Conservation (phyloP, 2,329 filamentous ascomycete species). For the Ciborinia camelliae region DNA sequence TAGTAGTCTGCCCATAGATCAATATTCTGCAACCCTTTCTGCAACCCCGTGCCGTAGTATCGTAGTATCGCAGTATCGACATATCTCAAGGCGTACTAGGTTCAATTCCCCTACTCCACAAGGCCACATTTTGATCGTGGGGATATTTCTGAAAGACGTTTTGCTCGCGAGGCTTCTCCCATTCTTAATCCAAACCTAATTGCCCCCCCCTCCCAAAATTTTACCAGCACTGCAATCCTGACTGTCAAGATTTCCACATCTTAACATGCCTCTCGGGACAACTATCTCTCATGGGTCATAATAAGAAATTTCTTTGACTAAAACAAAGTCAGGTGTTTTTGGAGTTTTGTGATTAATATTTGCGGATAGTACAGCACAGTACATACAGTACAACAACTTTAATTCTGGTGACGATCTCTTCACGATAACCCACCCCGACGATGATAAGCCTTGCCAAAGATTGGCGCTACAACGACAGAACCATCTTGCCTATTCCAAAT, state of each 20-base stretch:
- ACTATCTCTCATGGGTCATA: neutral
- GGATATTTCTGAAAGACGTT: constrained; percentile 13
- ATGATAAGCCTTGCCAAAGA: constrained; percentile 30
- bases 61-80: too few relatives aligned
- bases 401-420: constrained; percentile 12
- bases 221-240: neutral
- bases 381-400: constrained; percentile 7
- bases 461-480: constrained; percentile 21
- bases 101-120: neutral
- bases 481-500: neutral
- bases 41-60: neutral
- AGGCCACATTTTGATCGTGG: constrained; percentile 2
- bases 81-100: neutral
- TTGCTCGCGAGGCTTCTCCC: neutral
- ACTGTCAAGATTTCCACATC: constrained; percentile 5
- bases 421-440: constrained; percentile 21
- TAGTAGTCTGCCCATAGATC: constrained; percentile 4
- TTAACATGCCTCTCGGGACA: neutral
- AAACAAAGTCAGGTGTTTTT: constrained; percentile 11
- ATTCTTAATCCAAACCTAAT: neutral
- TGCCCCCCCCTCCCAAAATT: neutral
- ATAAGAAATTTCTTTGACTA: neutral
- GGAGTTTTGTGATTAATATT: neutral
- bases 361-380: neutral
- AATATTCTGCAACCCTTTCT: constrained; percentile 4